phyloP scores from a whole-genome alignment of 371 early-diverging fungal genomes.

The Rhizopus delemar region DNA sequence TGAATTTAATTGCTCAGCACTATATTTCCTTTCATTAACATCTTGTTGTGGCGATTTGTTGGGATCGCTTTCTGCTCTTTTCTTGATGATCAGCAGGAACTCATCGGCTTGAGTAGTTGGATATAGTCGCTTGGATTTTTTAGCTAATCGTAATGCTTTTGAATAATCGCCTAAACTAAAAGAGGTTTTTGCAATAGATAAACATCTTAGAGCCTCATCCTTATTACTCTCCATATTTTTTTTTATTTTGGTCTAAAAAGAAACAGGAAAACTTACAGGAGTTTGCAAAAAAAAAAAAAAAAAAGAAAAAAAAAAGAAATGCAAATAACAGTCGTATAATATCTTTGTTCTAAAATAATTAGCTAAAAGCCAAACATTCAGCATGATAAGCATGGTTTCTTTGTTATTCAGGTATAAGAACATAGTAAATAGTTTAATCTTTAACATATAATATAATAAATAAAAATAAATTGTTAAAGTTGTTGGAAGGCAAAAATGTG shows the following conservation, averaged over 20 bases:
- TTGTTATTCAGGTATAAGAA: constrained; percentile 24
- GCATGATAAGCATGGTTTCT: not conserved
- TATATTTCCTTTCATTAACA: constrained; percentile 61
- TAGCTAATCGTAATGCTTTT: constrained; percentile 77
- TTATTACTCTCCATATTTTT: constrained; percentile 75
- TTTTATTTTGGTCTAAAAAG: constrained; percentile 25
- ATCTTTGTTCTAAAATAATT: constrained; percentile 16
- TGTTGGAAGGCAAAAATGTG: too few relatives aligned
- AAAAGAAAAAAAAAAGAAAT: not conserved
- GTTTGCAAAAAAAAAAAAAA: not conserved
- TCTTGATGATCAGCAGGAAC: constrained; percentile 55
- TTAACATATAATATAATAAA: too few relatives aligned
- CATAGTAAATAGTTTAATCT: too few relatives aligned
- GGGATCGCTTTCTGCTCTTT: constrained; percentile 1
- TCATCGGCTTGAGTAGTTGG: constrained; percentile 68
- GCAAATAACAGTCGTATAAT: not conserved
- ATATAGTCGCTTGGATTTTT: constrained; percentile 79
- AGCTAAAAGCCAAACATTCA: not conserved
- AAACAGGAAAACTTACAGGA: constrained; percentile 2
- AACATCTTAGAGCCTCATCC: constrained; percentile 84
- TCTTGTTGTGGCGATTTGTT: constrained; percentile 2
- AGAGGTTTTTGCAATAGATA: constrained; percentile 75
- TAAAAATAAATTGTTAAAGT: too few relatives aligned
- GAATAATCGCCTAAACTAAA: constrained; percentile 63
- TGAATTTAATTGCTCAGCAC: constrained; percentile 77